Conservation (phyloP, 2,329 filamentous ascomycete species). For the Aspergillus glaucus region DNA sequence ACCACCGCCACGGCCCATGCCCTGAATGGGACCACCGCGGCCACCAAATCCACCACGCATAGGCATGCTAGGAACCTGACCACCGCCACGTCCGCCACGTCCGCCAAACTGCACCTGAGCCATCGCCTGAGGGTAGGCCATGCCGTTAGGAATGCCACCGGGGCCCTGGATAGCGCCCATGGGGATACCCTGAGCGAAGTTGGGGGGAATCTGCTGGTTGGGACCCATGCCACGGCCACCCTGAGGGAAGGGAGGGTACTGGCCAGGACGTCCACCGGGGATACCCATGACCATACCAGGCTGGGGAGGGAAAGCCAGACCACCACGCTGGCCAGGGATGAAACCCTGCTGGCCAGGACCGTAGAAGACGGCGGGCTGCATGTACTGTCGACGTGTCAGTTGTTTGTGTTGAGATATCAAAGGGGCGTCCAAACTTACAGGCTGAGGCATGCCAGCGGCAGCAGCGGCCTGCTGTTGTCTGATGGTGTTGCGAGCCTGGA, state of each 20-base stretch:
- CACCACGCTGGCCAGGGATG: conserved; percentile 54
- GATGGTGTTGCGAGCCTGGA: conserved; percentile 97
- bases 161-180: conserved; percentile 55
- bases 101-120: conserved; percentile 67
- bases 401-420: background rate
- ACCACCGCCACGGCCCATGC: conserved; percentile 35
- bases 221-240: conserved; percentile 77
- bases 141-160: conserved; percentile 67
- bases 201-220: conserved; percentile 79
- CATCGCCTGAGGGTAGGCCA: conserved; percentile 73
- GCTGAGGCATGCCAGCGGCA: conserved; percentile 75
- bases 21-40: conserved; percentile 40
- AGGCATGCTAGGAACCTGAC: conserved; percentile 63
- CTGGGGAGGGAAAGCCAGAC: conserved; percentile 56
- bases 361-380: conserved; percentile 90
- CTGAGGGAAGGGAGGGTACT: conserved; percentile 80
- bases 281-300: conserved; percentile 54
- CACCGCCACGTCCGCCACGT: conserved; percentile 63
- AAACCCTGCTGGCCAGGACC: conserved; percentile 61
- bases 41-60: conserved; percentile 42
- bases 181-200: conserved; percentile 68
- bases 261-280: conserved; percentile 75
- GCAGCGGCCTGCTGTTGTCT: conserved; percentile 96
- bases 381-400: conserved; percentile 50
- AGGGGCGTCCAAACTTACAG: conserved; percentile 25